Percentiles rank a stretch among this genome's conserved stretches.
Evolutionary conservation across 306 rosid genomes (phyloP).

Genomic region (Mucuna pruriens): DNA sequence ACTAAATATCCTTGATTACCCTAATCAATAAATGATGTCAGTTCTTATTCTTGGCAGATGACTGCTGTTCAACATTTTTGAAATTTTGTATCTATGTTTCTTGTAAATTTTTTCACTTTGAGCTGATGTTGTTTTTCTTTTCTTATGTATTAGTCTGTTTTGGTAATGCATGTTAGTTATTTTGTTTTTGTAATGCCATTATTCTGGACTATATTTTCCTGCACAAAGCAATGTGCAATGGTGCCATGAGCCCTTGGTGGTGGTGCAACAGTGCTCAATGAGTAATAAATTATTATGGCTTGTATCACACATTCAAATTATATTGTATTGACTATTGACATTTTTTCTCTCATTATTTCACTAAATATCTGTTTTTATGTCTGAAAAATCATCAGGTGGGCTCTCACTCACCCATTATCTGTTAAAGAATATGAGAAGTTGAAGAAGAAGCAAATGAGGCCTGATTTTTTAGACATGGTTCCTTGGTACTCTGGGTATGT

Average conservation of each 20-base stretch:
- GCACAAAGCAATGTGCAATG: background rate
- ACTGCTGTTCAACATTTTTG: conserved; percentile 9
- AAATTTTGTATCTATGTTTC: background rate
- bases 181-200: background rate
- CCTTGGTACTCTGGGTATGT: conserved; percentile 99
- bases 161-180: conserved; percentile 9
- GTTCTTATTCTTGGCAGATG: conserved; percentile 16
- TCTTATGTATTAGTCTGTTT: background rate
- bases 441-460: conserved; percentile 93
- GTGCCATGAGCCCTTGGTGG: conserved; percentile 7
- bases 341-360: conserved; percentile 30
- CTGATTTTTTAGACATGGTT: conserved; percentile 96
- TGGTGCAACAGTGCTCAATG: conserved; percentile 14
- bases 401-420: conserved; percentile 89
- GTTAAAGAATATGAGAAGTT: conserved; percentile 77
- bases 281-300: background rate
- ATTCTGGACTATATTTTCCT: conserved; percentile 27
- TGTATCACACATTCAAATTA: conserved; percentile 16
- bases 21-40: background rate
- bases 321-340: background rate
- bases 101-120: background rate
- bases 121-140: background rate
- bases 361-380: conserved; percentile 24
- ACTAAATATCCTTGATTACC: background rate
- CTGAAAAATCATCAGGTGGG: conserved; percentile 77